Conservation (phyloP, 2,329 filamentous ascomycete genomes). For the Fusarium bulbicola region DNA sequence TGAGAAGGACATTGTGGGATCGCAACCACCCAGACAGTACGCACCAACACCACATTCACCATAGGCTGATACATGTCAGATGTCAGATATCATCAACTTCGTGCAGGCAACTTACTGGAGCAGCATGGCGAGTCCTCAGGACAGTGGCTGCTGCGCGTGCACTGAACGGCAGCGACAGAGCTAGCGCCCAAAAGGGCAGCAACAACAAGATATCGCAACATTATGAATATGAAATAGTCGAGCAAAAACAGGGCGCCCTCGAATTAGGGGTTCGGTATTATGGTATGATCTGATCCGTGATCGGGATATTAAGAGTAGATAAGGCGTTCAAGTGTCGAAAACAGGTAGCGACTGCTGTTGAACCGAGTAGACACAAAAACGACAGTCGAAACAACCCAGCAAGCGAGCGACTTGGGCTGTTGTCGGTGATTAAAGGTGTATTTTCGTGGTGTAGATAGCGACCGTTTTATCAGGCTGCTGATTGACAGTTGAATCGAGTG, state of each 20-base stretch:
- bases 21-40: slow-evolving; percentile 95
- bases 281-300: background rate
- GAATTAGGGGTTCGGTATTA: slow-evolving; percentile 14
- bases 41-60: slow-evolving; percentile 92
- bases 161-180: slow-evolving; percentile 49
- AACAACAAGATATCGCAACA: slow-evolving; percentile 46
- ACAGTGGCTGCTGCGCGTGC: slow-evolving; percentile 67
- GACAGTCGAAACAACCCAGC: slow-evolving; percentile 20
- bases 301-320: slow-evolving; percentile 16
- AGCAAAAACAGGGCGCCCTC: slow-evolving; percentile 3
- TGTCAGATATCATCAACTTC: background rate
- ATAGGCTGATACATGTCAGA: slow-evolving; percentile 71
- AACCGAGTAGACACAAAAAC: slow-evolving; percentile 1
- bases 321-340: background rate
- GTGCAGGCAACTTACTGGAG: slow-evolving; percentile 67
- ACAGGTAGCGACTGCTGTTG: slow-evolving; percentile 22
- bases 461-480: slow-evolving; percentile 21
- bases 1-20: slow-evolving; percentile 83
- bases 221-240: slow-evolving; percentile 35
- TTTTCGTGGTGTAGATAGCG: background rate
- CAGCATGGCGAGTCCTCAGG: slow-evolving; percentile 79
- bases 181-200: slow-evolving; percentile 46
- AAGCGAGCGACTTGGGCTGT: slow-evolving; percentile 31
- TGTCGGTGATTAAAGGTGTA: slow-evolving; percentile 7
- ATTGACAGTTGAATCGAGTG: slow-evolving; percentile 2